Percentiles rank a stretch among this genome's conserved stretches.
Evolutionary conservation across 2,329 filamentous ascomycete genomes (phyloP).

Genomic region (Phoma sp.): DNA sequence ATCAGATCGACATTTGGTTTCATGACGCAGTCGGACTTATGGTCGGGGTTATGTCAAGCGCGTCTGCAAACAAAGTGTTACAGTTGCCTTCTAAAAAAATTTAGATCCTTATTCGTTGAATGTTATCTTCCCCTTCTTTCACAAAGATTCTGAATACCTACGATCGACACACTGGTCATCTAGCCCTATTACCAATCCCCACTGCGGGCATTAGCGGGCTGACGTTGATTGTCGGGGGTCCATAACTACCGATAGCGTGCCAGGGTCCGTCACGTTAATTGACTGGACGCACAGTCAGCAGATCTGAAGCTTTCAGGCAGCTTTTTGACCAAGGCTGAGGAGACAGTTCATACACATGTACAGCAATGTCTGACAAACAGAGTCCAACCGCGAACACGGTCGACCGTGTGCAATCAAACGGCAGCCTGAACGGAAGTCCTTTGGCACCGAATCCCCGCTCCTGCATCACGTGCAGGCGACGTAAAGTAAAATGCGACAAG

Average conservation of each 20-base stretch:
- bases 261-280: slow-evolving; percentile 6
- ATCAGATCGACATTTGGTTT: slow-evolving; percentile 8
- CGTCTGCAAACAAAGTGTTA: neutral
- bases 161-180: slow-evolving; percentile 1
- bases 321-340: neutral
- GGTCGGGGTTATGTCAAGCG: slow-evolving; percentile 1
- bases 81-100: too few species aligned
- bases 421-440: slow-evolving; percentile 24
- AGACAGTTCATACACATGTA: neutral
- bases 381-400: slow-evolving; percentile 21
- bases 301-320: neutral
- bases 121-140: neutral
- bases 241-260: slow-evolving; percentile 12
- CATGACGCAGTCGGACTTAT: slow-evolving; percentile 10
- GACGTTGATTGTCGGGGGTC: slow-evolving; percentile 12
- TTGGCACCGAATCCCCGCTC: slow-evolving; percentile 36
- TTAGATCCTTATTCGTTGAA: too few species aligned
- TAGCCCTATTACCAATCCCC: slow-evolving; percentile 10
- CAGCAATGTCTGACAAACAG: slow-evolving; percentile 35
- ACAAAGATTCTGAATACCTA: neutral
- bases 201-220: slow-evolving; percentile 12
- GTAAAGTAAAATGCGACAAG: slow-evolving; percentile 81
- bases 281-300: slow-evolving; percentile 4
- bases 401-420: slow-evolving; percentile 30
- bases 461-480: slow-evolving; percentile 46